A percentile compares a stretch with the other conserved stretches of the same genome.
These are phyloP conservation scores for Neurospora sp. DNA, from an alignment of 495 filamentous ascomycete species.

Conservation along the genomic window DNA sequence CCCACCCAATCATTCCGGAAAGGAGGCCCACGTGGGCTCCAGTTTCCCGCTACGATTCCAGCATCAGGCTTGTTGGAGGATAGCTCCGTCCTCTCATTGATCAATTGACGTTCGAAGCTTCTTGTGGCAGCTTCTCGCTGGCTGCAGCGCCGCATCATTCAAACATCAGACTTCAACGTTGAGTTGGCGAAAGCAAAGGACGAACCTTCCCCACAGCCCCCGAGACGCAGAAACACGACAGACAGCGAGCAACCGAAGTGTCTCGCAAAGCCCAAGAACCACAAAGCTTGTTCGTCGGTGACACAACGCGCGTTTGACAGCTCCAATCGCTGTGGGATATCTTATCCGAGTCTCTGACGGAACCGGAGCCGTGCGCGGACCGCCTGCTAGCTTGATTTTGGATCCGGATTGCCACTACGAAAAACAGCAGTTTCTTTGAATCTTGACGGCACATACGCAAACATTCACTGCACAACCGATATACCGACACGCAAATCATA, in stretches of 20 bases:
- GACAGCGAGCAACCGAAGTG: neutral
- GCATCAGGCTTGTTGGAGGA: neutral
- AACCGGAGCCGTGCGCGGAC: neutral
- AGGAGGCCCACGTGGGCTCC: neutral
- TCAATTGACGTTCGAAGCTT: slow-evolving; percentile 16
- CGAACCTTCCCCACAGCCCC: neutral
- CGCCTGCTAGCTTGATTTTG: neutral
- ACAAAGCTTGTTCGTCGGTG: neutral
- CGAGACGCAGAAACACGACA: neutral
- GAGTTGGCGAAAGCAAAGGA: neutral
- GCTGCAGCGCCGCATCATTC: slow-evolving; percentile 4
- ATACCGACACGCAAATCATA: neutral
- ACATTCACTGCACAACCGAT: neutral
- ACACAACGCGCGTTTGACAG: neutral
- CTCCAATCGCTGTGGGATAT: neutral
- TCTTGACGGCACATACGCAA: neutral
- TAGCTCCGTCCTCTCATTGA: slow-evolving; percentile 15
- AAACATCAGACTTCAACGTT: neutral
- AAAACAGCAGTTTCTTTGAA: neutral
- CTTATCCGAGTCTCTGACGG: neutral
- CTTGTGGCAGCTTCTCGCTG: slow-evolving; percentile 7
- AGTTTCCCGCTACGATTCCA: neutral
- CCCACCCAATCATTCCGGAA: neutral
- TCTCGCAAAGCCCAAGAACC: neutral
- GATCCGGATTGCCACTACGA: neutral